Evolutionary conservation across 352 stramenopile genomes (phyloP).

Genomic region (Globisporangium megalacanthum): DNA sequence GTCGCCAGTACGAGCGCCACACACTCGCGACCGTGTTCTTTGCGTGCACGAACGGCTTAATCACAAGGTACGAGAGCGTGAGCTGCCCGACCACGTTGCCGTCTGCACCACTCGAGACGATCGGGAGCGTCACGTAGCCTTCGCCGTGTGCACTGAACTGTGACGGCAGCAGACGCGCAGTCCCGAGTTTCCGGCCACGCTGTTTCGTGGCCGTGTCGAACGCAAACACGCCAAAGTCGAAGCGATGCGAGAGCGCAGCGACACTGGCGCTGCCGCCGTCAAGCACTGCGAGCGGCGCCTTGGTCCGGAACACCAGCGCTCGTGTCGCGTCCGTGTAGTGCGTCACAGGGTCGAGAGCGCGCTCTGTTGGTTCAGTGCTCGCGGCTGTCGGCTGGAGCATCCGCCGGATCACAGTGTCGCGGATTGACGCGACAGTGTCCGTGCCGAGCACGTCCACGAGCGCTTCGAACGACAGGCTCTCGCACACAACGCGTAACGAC

Average conservation of each 20-base stretch:
- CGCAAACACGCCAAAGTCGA: slow-evolving; percentile 33
- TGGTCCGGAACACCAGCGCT: slow-evolving; percentile 47
- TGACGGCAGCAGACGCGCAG: slow-evolving; percentile 33
- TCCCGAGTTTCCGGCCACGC: slow-evolving; percentile 26
- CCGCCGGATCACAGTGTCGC: slow-evolving; percentile 35
- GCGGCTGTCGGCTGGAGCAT: neutral
- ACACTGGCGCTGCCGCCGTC: neutral
- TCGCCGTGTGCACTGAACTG: slow-evolving; percentile 52
- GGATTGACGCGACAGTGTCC: slow-evolving; percentile 22
- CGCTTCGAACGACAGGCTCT: slow-evolving; percentile 30
- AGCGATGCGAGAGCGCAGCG: slow-evolving; percentile 24
- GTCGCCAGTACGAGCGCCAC: slow-evolving; percentile 66
- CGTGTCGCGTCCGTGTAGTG: slow-evolving; percentile 30
- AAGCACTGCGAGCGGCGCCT: slow-evolving; percentile 23
- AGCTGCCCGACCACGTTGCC: slow-evolving; percentile 37
- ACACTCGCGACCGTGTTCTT: slow-evolving; percentile 50
- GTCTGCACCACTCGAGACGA: slow-evolving; percentile 22
- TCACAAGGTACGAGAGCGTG: slow-evolving; percentile 41
- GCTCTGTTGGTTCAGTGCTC: too few species aligned
- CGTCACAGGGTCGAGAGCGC: neutral
- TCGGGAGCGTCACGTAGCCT: slow-evolving; percentile 45
- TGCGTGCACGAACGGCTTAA: slow-evolving; percentile 47
- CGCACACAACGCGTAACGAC: slow-evolving; percentile 21
- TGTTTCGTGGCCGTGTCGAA: slow-evolving; percentile 16
- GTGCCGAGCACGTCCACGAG: slow-evolving; percentile 33